Evolutionary conservation across 2,329 filamentous ascomycete genomes (phyloP), one percentile per base, ranked within the genome.

Genomic region (Calonectria fujianensis): DNA sequence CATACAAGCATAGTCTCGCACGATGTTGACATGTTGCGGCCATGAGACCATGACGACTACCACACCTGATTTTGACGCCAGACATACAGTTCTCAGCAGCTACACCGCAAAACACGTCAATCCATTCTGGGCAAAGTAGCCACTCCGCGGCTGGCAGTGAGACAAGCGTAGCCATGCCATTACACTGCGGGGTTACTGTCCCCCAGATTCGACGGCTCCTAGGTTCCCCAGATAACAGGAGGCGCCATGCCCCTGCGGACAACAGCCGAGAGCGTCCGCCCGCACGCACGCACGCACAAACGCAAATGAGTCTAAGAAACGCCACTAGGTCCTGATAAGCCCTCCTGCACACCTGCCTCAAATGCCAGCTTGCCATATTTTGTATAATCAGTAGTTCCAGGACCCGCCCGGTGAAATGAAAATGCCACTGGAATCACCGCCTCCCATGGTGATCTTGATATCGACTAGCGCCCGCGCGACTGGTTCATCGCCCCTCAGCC

Each of bases 141-240:
- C 45, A 52, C 54, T 29, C 68, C n/a, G 52, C 29, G 24, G 54
- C 65, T 27, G 35, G 51, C 50, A 63, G 66, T 66, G 57, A 73
- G 71, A 69, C 57, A 61, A 16, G 59, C 65, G 59, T 50, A 65
- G 57, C 66, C 57, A 73, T 59, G 57, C 66, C 57, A 73, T 59
- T 29, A 52, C 66, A 27, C 50, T 73, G 71, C 71, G 66, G 71
- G 71, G 71, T 70, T 50, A n/a, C 35, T 70, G 29, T 64, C 54
- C 71, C 71, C 71, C 71, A 65, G 71, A 70, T 66, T 69, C 18
- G 65, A 51, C 70, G 35, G 7, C 35, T 69, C 24, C 24, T 31
- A 7, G 50, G 37, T 69, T 73, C 71, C 66, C 71, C 71, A 73
- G 71, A 68, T 72, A 66, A 52, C 52, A 39, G 48, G 29, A 37